phyloP scores from a whole-genome alignment of 768 basidiomycete genomes.

The Suillus weaverae region DNA sequence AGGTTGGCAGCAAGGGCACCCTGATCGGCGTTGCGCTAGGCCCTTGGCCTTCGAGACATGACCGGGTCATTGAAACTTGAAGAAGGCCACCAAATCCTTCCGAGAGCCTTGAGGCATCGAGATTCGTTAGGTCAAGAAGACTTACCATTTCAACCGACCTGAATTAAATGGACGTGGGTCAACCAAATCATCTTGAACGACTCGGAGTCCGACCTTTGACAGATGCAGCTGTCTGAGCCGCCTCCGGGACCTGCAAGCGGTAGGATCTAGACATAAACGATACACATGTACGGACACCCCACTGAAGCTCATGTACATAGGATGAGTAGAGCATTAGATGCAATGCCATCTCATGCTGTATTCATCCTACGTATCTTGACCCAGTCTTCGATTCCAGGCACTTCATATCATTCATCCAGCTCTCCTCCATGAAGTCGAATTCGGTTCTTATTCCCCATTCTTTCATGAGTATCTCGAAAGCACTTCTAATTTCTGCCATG shows the following conservation, averaged over 20 bases:
- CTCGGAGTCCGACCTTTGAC: neutral
- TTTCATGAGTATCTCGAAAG: slow-evolving; percentile 19
- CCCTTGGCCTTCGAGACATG: neutral
- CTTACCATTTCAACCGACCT: neutral
- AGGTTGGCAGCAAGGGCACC: neutral
- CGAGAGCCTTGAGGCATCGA: neutral
- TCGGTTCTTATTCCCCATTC: slow-evolving; percentile 28
- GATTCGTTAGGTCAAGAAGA: neutral
- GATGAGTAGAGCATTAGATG: no score
- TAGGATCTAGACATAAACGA: neutral
- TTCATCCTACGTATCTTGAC: neutral
- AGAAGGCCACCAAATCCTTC: neutral
- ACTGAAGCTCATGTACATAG: neutral
- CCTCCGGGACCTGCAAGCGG: neutral
- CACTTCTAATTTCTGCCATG: slow-evolving; percentile 14
- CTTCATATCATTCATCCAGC: slow-evolving; percentile 31
- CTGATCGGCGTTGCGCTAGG: neutral
- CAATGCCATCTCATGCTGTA: no score
- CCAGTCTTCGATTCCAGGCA: slow-evolving; percentile 29
- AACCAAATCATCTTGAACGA: neutral
- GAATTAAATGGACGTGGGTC: neutral
- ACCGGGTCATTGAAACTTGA: neutral
- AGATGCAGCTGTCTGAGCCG: neutral
- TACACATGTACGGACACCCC: neutral
- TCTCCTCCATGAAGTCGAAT: slow-evolving; percentile 23